Evolutionary conservation across 2,329 filamentous ascomycete species (phyloP).

Genomic region (Calonectria naviculata): DNA sequence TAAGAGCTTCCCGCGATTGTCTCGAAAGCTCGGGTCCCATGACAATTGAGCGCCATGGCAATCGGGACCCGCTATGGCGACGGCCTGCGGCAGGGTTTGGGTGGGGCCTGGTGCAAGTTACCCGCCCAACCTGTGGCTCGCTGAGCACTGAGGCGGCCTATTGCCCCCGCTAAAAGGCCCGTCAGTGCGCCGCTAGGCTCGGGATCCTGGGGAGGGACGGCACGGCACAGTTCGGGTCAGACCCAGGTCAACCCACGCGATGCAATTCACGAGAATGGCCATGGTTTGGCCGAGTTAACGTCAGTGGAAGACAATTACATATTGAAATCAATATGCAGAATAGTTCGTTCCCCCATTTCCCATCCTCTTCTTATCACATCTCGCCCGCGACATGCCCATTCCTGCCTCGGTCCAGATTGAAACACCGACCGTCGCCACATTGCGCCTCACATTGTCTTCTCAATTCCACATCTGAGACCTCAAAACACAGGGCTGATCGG

Average conservation of each 20-base stretch:
- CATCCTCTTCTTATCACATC: background rate
- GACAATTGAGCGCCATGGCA: conserved; percentile 18
- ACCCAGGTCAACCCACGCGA: background rate
- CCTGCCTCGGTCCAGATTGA: background rate
- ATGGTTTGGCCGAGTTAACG: background rate
- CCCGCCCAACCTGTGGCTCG: background rate
- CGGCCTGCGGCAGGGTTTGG: conserved; percentile 11
- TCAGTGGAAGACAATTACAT: background rate
- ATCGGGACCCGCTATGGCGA: conserved; percentile 35
- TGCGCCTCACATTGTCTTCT: background rate
- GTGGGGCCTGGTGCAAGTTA: background rate
- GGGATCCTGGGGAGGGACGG: background rate
- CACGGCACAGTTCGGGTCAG: background rate
- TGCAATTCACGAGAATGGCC: background rate
- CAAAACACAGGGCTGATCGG: background rate
- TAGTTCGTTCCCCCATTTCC: background rate
- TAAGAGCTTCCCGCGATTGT: conserved; percentile 30
- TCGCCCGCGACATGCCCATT: background rate
- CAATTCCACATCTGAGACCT: background rate
- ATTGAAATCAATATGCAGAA: background rate
- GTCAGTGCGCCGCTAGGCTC: background rate
- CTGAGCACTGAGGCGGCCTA: background rate
- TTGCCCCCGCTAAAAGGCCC: background rate
- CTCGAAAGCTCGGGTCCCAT: conserved; percentile 19
- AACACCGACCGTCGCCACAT: background rate